Evolutionary conservation across 352 stramenopile species (phyloP), one percentile per base, ranked within the genome.

Genomic region (Phytopythium delawarense): DNA sequence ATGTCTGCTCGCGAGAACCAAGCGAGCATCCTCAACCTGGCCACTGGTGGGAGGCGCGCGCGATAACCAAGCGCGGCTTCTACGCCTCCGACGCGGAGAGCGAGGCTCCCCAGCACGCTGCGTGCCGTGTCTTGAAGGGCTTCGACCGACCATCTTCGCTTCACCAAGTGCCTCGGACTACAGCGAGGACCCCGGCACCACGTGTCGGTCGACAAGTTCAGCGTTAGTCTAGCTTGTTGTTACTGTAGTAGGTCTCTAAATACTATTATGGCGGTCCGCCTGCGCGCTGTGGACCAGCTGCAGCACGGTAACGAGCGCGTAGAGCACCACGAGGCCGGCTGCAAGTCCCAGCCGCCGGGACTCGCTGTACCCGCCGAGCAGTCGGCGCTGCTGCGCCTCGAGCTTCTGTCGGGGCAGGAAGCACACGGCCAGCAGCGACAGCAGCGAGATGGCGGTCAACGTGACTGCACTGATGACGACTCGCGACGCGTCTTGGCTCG

Each of bases 361-460:
- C 13, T 49, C 52, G 45, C 62, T 82, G 76, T 77, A 82, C n/a
- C 73, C 73, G n/a, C 73, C 76, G 58, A 80, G 77, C 20, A 78
- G 58, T 21, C 76, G 76, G 7, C 74, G 60, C 62, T 81, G 76
- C 66, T 84, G 76, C 5, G 73, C 73, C 46, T 79, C 71, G 0
- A 78, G 71, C 59, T 80, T 81, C 53, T 84, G 73, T 6, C 61
- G 63, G 9, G 76, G 76, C 40, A 78, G 44, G 37, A 60, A 73
- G 51, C 34, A 69, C 20, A 81, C 59, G 20, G 66, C 66, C 0
- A 62, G 11, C 7, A 77, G 13, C 5, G 62, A 61, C 15, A 77
- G 49, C 23, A 80, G 57, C 45, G 69, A 61, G 40, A 67, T 30
- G 2, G 39, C 4, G 11, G 55, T 63, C 50, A 67, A 45, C 8